These are phyloP conservation scores for Phytopythium kandeliae DNA, from an alignment of 352 stramenopile genomes.

Conservation along the genomic window DNA sequence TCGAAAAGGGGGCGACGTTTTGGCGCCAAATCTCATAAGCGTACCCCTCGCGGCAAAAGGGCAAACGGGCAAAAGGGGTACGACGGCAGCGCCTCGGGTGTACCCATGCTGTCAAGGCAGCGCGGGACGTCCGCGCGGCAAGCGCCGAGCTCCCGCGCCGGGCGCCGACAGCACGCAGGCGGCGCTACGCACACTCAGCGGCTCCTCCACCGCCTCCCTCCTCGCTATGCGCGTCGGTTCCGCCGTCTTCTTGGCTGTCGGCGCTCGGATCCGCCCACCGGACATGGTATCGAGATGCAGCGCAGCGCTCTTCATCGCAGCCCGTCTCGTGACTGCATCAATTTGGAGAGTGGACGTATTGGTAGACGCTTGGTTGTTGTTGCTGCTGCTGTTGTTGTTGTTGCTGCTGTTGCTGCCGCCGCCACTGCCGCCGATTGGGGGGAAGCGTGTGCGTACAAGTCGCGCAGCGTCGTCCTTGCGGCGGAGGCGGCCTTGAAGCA, in stretches of 20 bases:
- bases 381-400: background rate
- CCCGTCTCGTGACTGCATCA: background rate
- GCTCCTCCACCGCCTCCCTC: background rate
- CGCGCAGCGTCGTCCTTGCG: conserved; percentile 16
- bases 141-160: background rate
- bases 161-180: background rate
- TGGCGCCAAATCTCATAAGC: conserved; percentile 1
- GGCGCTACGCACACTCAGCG: background rate
- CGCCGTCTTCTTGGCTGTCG: background rate
- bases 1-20: background rate
- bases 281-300: background rate
- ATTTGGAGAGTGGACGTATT: background rate
- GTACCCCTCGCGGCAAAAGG: background rate
- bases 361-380: background rate
- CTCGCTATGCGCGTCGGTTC: background rate
- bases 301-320: background rate
- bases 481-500: conserved; percentile 28
- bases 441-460: background rate
- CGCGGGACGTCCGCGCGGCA: background rate
- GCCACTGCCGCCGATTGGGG: background rate
- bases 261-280: background rate
- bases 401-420: conserved; percentile 2
- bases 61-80: background rate
- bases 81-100: background rate
- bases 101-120: background rate